Percentiles rank a stretch among this genome's conserved stretches.
Evolutionary conservation across 2,329 filamentous ascomycete genomes (phyloP).

Genomic region (Ascochyta lentis): DNA sequence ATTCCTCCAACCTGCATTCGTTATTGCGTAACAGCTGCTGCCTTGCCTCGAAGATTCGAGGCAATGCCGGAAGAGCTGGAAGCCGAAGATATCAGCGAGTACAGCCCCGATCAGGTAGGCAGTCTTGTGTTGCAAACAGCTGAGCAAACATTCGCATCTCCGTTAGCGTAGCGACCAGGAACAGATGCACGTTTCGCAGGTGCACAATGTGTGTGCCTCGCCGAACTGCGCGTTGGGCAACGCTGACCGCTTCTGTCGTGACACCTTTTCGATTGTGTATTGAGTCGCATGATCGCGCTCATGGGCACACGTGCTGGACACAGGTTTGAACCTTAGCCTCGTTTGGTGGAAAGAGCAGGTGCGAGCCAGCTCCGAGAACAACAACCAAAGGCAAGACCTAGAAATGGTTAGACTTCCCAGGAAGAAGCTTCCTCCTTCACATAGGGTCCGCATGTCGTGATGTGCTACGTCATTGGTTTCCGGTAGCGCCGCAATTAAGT

Average conservation of each 20-base stretch:
- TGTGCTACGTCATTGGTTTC: constrained; percentile 16
- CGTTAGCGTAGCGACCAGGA: background rate
- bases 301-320: background rate
- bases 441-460: constrained; percentile 3
- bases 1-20: constrained; percentile 12
- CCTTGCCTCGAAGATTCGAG: constrained; percentile 6
- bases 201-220: constrained; percentile 9
- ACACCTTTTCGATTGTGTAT: background rate
- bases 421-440: constrained; percentile 2
- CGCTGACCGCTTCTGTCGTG: constrained; percentile 11
- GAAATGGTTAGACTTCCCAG: background rate
- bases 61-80: background rate
- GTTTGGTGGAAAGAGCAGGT: background rate
- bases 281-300: constrained; percentile 9
- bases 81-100: background rate
- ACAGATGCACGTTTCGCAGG: background rate
- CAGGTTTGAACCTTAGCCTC: background rate
- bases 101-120: constrained; percentile 3
- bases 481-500: constrained; percentile 13
- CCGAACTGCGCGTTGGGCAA: constrained; percentile 13
- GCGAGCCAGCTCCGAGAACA: background rate
- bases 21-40: constrained; percentile 5
- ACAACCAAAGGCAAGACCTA: background rate
- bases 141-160: background rate
- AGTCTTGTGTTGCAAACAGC: constrained; percentile 2